A percentile compares a stretch with the other conserved stretches of the same genome.
phyloP scores from a whole-genome alignment of 306 rosid genomes.

The Oxytropis ochrocephala region DNA sequence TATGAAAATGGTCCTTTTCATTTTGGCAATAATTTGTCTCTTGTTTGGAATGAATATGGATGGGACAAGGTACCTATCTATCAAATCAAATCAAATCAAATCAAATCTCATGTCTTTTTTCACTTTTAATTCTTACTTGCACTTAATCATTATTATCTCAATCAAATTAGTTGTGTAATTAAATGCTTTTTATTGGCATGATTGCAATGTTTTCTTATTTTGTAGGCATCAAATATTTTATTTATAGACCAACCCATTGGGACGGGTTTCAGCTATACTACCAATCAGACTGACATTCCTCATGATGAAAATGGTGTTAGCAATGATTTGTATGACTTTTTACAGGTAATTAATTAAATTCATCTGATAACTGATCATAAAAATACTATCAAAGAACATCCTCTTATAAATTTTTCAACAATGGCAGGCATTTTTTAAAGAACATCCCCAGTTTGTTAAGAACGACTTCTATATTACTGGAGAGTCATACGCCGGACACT shows the following conservation, averaged over 20 bases:
- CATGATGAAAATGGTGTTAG: conserved; percentile 78
- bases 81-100: too few relatives aligned
- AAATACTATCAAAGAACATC: background rate
- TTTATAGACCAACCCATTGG: conserved; percentile 85
- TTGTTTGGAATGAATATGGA: conserved; percentile 78
- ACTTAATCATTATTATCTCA: too few relatives aligned
- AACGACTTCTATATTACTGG: conserved; percentile 90
- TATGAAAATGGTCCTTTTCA: conserved; percentile 94
- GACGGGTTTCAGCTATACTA: conserved; percentile 88
- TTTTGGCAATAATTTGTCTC: conserved; percentile 55
- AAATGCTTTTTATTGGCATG: too few relatives aligned
- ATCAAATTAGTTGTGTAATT: too few relatives aligned
- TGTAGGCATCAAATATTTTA: conserved; percentile 79
- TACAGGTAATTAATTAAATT: conserved; percentile 78
- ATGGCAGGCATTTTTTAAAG: conserved; percentile 68
- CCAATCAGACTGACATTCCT: conserved; percentile 59
- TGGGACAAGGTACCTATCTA: conserved; percentile 82
- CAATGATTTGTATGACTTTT: conserved; percentile 77
- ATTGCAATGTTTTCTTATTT: background rate
- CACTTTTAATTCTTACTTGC: too few relatives aligned
- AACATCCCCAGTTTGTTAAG: conserved; percentile 54
- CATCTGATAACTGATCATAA: background rate
- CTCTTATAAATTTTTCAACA: background rate
- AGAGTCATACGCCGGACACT: conserved; percentile 95
- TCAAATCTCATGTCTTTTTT: background rate